Percentiles rank a stretch among this genome's conserved stretches.
Conservation (phyloP, 2,329 filamentous ascomycete genomes). For the Leptographium procerum region DNA sequence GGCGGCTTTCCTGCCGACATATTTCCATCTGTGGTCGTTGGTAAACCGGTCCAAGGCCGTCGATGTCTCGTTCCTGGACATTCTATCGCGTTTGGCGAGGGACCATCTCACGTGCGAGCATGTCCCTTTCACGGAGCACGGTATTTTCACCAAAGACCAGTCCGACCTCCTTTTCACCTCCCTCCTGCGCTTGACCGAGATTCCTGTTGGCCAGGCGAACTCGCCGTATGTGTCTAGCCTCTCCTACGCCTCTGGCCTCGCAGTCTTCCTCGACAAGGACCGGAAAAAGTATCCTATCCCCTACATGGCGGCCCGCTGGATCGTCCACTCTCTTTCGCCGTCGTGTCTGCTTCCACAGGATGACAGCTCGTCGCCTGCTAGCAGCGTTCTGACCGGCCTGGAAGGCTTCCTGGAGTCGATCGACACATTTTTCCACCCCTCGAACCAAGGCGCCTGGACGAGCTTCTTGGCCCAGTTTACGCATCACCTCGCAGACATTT, state of each 20-base stretch:
- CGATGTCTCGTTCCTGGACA: conserved; percentile 79
- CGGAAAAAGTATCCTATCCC: conserved; percentile 84
- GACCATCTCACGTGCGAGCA: conserved; percentile 68
- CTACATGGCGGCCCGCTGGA: conserved; percentile 86
- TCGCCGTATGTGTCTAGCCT: conserved; percentile 77
- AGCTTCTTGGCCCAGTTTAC: conserved; percentile 81
- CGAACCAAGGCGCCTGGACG: conserved; percentile 88
- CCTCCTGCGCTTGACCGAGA: conserved; percentile 78
- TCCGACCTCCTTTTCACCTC: conserved; percentile 89
- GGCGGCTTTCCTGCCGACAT: conserved; percentile 78
- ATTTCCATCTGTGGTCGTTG: conserved; percentile 94
- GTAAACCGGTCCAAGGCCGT: conserved; percentile 80
- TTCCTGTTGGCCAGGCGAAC: conserved; percentile 89
- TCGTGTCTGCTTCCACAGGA: conserved; percentile 53
- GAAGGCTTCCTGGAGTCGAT: conserved; percentile 90
- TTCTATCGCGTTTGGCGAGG: conserved; percentile 75
- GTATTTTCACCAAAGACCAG: conserved; percentile 86
- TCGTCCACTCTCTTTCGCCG: conserved; percentile 86
- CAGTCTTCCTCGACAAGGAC: conserved; percentile 81
- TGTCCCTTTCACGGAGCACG: conserved; percentile 72
- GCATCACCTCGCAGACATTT: conserved; percentile 88
- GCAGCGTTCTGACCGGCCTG: conserved; percentile 72
- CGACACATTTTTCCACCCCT: conserved; percentile 97
- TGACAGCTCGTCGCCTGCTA: conserved; percentile 26
- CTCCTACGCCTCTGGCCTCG: conserved; percentile 73